Base-by-base conservation (phyloP, 768 basidiomycete genomes). In the Clavulina sp. region DNA sequence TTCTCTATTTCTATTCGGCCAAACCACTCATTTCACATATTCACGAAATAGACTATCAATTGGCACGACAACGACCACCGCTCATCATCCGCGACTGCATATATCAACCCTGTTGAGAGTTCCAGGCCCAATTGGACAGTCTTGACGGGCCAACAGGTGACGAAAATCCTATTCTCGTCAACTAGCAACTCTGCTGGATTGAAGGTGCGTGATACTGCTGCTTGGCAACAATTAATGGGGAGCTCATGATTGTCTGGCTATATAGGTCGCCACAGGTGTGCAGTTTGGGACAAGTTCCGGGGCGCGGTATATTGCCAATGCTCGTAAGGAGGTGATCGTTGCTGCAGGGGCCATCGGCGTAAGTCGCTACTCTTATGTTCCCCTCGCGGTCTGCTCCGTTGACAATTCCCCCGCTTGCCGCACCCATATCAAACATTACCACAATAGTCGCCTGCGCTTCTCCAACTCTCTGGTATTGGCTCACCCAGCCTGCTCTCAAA, bases 61-160 rank as follows among this genome's bases (percentile, higher is more conserved):
- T 71, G 69, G 68, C 69, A 70, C 54, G 68, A 71, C 33, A 55
- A 57, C 7, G 75, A 74, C 54, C 70, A 75, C 52, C 70, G 77
- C 16, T 73, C 74, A 3, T 76, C 75, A 0, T 74, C 76, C 0
- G 71, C 69, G 4, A 63, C 68, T 48, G 75, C 76, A 0, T 78
- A 77, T 55, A 65, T 74, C 26, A 70, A 72, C 0, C 76, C 76
- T 9, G 71, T 76, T 4, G 71, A 77, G 58, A 61, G 53, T 34
- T 52, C 57, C 26, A 65, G 74, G 31, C 66, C 66, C 0, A 74
- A 73, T 56, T 74, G 73, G 73, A 60, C 73, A 26, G 72, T 73
- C 3, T 62, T 78, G 9, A 67, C 65, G 1, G 52, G 55, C 7
- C 59, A 61, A 19, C 54, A 54, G 41, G 54, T 52, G 23, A 32